Percentiles rank a stretch among this genome's conserved stretches.
These are phyloP conservation scores for Macaranga tanarius DNA, from an alignment of 441 rosid species.

Conservation along the genomic window DNA sequence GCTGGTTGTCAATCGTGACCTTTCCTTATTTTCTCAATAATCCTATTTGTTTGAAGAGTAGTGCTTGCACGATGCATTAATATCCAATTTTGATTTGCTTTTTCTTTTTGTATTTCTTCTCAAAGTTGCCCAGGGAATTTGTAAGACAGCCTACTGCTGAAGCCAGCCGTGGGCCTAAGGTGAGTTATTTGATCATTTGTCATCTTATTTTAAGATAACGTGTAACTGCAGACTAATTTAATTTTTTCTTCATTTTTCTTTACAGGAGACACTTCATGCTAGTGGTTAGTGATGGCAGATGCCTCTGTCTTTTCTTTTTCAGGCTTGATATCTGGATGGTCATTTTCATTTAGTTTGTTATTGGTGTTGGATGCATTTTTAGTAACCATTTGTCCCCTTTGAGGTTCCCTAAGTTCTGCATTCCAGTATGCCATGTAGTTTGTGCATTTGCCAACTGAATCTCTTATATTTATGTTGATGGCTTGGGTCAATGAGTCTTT, in stretches of 20 bases:
- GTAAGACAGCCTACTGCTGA: conserved; percentile 29
- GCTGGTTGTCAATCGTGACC: background rate
- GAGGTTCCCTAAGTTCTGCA: background rate
- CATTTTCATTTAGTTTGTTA: background rate
- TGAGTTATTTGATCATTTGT: conserved; percentile 24
- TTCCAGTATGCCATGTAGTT: background rate
- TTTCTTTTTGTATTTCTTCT: conserved; percentile 28
- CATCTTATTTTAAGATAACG: conserved; percentile 6
- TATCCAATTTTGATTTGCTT: conserved; percentile 20
- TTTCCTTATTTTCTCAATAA: background rate
- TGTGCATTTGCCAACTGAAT: background rate
- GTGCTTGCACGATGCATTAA: conserved; percentile 1
- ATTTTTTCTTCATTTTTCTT: conserved; percentile 24
- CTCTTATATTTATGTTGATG: background rate
- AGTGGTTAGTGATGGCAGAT: conserved; percentile 47
- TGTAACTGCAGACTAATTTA: conserved; percentile 27
- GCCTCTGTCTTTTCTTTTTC: background rate
- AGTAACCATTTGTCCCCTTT: background rate
- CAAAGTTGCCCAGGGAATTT: conserved; percentile 31
- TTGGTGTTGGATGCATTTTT: background rate
- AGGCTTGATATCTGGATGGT: background rate
- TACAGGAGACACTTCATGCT: conserved; percentile 51
- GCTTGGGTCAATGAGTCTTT: background rate
- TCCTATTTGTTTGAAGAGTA: background rate
- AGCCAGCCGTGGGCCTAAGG: conserved; percentile 34